Base-by-base conservation (phyloP, 2,329 filamentous ascomycete species). In the Didymella exigua region DNA sequence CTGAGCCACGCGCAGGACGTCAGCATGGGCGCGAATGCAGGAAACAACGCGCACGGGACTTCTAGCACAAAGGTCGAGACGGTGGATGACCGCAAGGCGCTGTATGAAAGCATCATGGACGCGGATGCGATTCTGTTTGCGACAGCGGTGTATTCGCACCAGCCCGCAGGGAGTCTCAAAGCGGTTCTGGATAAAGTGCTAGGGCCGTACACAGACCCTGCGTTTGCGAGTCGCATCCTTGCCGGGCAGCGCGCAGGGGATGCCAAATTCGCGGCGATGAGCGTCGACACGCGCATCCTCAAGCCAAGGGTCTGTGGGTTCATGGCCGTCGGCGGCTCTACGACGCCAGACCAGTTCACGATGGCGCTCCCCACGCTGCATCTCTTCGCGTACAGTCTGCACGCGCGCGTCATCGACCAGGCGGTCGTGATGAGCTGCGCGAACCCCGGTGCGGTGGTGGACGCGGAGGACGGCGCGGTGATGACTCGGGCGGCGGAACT, bases 91-190 rank as follows among this genome's bases (percentile, higher is more conserved):
- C 36, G 55, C 1, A 19, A 18, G 4, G 18, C 23, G 14, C 29
- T 58, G 6, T 48, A 54, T 27, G 49, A 58, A 10, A 18, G 31
- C 1, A 54, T 58, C 37, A 48, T 58, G 34, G 8, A 43, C 37
- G 55, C 55, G 19, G 55, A 58, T 16, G 55, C 55, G 2, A 16
- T 58, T 6, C 27, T 58, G 18, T 44, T 54, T 37, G 38, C 26
- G 21, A 58, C 46, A 21, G 55, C 55, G 9, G 51, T 58, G 14
- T 58, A 58, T 42, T 50, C 45, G 18, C 55, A 58, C 37, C 55
- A 58, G 21, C 50, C 55, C 2, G 46, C 46, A 2, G 55, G 50
- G 1, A 3, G 46, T 1, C 23, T 58, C 6, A 58, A 58, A 48
- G 42, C 50, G 5, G 50, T 45, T 2, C 37, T 58, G 6, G 55